Evolutionary conservation across 2,329 filamentous ascomycete genomes (phyloP).

Genomic region (Penicillium sp.): DNA sequence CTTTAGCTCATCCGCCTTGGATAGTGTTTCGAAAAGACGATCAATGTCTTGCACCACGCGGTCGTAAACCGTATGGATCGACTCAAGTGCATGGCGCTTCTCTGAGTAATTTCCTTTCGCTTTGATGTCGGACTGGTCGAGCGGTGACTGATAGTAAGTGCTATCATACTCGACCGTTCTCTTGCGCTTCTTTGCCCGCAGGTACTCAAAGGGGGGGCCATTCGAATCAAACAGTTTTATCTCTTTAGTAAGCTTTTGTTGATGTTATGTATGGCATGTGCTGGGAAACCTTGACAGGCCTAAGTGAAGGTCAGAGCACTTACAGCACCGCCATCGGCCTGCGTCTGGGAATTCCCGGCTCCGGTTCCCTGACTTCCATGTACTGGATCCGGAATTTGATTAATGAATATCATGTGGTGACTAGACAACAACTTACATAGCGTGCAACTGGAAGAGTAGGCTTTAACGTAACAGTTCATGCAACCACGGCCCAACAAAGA

Average conservation of each 20-base stretch:
- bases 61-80: not conserved
- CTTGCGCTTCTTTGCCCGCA: not conserved
- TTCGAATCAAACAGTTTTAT: not conserved
- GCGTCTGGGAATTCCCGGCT: too few relatives aligned
- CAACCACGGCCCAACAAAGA: not conserved
- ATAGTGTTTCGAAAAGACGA: not conserved
- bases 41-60: not conserved
- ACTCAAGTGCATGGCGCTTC: not conserved
- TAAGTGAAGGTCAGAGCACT: too few relatives aligned
- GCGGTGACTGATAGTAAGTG: not conserved
- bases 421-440: not conserved
- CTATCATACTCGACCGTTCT: not conserved
- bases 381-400: too few relatives aligned
- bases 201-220: not conserved
- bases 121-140: not conserved
- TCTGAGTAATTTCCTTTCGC: not conserved
- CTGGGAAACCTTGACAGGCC: too few relatives aligned
- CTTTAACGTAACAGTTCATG: not conserved
- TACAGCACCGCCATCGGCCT: too few relatives aligned
- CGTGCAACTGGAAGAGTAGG: accelerated
- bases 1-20: not conserved
- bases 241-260: too few relatives aligned
- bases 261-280: too few relatives aligned
- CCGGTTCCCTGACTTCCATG: too few relatives aligned
- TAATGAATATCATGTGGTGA: too few relatives aligned